A percentile compares a stretch with the other conserved stretches of the same genome.
phyloP scores from a whole-genome alignment of 2,329 filamentous ascomycete species.

The Basipetospora chlamydospora region DNA sequence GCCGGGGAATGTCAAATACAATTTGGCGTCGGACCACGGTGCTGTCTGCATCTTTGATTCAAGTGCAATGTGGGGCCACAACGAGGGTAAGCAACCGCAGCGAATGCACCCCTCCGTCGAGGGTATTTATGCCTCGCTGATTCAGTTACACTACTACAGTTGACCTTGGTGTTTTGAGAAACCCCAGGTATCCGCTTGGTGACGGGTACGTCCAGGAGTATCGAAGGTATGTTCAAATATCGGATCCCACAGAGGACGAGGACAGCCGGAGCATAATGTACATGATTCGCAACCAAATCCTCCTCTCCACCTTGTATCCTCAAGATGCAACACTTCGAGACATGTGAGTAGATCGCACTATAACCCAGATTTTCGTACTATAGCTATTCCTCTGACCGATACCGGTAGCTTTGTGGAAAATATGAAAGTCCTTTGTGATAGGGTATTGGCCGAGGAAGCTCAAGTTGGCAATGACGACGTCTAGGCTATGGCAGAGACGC shows the following conservation, averaged over 20 bases:
- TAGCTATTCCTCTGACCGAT: too few species aligned
- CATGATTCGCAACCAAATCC: slow-evolving; percentile 12
- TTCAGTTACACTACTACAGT: too few species aligned
- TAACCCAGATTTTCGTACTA: too few species aligned
- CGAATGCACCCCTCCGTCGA: too few species aligned
- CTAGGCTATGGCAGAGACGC: too few species aligned
- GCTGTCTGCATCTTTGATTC: slow-evolving; percentile 12
- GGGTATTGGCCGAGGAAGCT: too few species aligned
- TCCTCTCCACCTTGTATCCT: slow-evolving; percentile 13
- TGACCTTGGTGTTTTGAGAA: slow-evolving; percentile 14
- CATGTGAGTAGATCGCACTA: neutral
- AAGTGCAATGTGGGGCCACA: slow-evolving; percentile 13
- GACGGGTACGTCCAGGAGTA: slow-evolving; percentile 14
- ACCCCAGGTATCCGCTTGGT: slow-evolving; percentile 12
- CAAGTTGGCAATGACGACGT: too few species aligned
- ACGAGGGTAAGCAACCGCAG: slow-evolving; percentile 12
- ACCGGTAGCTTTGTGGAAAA: too few species aligned
- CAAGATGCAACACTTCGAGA: slow-evolving; percentile 1
- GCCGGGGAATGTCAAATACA: slow-evolving; percentile 13
- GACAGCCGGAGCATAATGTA: slow-evolving; percentile 16
- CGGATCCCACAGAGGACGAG: slow-evolving; percentile 14
- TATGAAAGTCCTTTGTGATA: too few species aligned
- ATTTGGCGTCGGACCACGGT: slow-evolving; percentile 4
- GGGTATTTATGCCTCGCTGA: too few species aligned
- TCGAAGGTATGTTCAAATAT: slow-evolving; percentile 12